These are phyloP conservation scores for Henckelia pumila DNA, from an alignment of 257 asterid species.

Conservation along the genomic window DNA sequence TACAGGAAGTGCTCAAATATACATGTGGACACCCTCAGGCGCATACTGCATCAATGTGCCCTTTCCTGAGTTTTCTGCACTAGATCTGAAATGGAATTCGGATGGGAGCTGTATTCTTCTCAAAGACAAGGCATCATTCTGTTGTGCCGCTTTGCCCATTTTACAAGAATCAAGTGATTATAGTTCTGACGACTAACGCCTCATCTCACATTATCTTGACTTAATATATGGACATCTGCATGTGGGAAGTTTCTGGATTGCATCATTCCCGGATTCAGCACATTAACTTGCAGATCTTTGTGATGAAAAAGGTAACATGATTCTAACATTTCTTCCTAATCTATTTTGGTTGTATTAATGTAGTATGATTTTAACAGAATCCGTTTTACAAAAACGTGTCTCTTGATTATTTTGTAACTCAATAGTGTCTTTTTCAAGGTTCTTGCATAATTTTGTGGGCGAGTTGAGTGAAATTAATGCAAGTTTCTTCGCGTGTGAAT, in stretches of 20 bases:
- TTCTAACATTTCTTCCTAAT: background rate
- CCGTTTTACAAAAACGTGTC: background rate
- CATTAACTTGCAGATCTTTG: too few relatives aligned
- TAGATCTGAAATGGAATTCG: constrained; percentile 82
- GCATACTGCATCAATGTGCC: constrained; percentile 87
- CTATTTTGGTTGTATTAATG: background rate
- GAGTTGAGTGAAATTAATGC: background rate
- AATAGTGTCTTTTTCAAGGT: background rate
- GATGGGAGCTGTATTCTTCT: constrained; percentile 88
- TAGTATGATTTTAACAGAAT: background rate
- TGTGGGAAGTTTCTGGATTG: background rate
- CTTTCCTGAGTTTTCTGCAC: constrained; percentile 54
- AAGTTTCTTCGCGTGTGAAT: too few relatives aligned
- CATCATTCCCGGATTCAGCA: background rate
- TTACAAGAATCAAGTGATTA: constrained; percentile 83
- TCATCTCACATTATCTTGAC: background rate
- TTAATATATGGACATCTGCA: background rate
- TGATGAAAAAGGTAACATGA: background rate
- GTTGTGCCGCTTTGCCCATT: constrained; percentile 86
- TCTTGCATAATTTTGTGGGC: background rate
- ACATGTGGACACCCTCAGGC: constrained; percentile 99
- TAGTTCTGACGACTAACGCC: constrained; percentile 72
- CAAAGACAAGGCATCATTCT: constrained; percentile 81
- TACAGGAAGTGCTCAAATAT: constrained; percentile 73
- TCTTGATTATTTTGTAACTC: background rate